These are phyloP conservation scores for Nothophaeocryptopus gaeumannii DNA, from an alignment of 2,329 filamentous ascomycete genomes.

Conservation along the genomic window DNA sequence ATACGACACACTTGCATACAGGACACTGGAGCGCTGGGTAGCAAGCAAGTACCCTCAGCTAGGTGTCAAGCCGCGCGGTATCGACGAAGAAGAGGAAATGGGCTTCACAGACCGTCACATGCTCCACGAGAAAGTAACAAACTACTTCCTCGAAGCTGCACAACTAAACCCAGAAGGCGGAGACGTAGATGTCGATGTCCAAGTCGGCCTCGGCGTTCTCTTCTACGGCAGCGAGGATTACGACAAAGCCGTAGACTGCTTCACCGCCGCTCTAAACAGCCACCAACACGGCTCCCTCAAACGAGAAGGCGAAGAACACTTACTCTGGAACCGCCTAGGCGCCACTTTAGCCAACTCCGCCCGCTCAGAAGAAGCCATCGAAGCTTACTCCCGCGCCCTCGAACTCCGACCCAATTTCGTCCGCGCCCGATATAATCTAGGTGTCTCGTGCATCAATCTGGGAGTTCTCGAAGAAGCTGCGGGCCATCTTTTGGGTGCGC, in stretches of 20 bases:
- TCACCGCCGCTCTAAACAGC: conserved; percentile 82
- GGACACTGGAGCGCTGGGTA: conserved; percentile 93
- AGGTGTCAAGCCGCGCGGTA: conserved; percentile 66
- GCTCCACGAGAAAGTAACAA: conserved; percentile 85
- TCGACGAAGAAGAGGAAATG: conserved; percentile 64
- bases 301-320: conserved; percentile 79
- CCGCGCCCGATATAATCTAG: conserved; percentile 91
- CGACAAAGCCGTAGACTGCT: conserved; percentile 98
- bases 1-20: conserved; percentile 94
- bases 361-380: conserved; percentile 90
- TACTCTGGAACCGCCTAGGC: conserved; percentile 95
- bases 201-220: conserved; percentile 91
- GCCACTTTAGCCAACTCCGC: conserved; percentile 95
- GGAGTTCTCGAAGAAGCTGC: conserved; percentile 92
- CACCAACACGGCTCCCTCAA: conserved; percentile 82
- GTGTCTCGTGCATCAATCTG: conserved; percentile 95
- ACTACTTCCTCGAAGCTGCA: conserved; percentile 86
- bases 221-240: conserved; percentile 99
- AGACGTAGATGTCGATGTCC: conserved; percentile 97
- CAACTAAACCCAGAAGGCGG: conserved; percentile 88
- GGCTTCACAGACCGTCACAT: conserved; percentile 91
- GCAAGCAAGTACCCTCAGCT: conserved; percentile 90
- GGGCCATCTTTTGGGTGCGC: conserved; percentile 82
- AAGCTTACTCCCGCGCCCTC: conserved; percentile 90
- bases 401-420: conserved; percentile 94